phyloP scores from a whole-genome alignment of 2,329 filamentous ascomycete species.

The Colletotrichum simmondsii region DNA sequence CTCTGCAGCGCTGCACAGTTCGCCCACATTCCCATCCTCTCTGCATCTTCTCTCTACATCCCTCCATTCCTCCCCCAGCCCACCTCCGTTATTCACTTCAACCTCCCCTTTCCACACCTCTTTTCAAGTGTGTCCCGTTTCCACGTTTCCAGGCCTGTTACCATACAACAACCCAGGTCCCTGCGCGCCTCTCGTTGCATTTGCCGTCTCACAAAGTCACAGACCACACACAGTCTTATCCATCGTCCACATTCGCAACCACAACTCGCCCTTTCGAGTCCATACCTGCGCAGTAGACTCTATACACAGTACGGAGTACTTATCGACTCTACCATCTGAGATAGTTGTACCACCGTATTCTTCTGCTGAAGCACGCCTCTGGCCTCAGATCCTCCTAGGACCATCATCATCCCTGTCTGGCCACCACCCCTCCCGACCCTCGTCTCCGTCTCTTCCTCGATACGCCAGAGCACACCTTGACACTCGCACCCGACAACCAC shows the following conservation, averaged over 20 bases:
- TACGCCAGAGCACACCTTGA: background rate
- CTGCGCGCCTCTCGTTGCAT: constrained; percentile 30
- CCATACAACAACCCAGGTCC: constrained; percentile 2
- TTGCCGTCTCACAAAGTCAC: constrained; percentile 28
- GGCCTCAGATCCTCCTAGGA: constrained; percentile 21
- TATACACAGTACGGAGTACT: background rate
- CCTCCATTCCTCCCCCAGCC: background rate
- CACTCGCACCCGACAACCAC: background rate
- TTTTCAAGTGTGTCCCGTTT: background rate
- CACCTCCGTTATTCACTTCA: constrained; percentile 4
- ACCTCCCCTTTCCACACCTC: background rate
- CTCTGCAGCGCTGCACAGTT: background rate
- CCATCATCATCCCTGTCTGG: constrained; percentile 18
- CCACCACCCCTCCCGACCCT: constrained; percentile 7
- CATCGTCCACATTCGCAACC: background rate
- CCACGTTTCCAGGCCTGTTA: constrained; percentile 7
- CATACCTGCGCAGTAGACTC: background rate
- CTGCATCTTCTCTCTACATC: background rate
- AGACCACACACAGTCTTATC: background rate
- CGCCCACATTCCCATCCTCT: background rate
- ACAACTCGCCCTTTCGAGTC: background rate
- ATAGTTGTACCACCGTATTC: background rate
- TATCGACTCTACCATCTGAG: background rate
- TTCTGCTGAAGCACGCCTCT: background rate
- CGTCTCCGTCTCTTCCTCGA: background rate